phyloP scores from a whole-genome alignment of 495 filamentous ascomycete species.

The Penicillium flavigenum region DNA sequence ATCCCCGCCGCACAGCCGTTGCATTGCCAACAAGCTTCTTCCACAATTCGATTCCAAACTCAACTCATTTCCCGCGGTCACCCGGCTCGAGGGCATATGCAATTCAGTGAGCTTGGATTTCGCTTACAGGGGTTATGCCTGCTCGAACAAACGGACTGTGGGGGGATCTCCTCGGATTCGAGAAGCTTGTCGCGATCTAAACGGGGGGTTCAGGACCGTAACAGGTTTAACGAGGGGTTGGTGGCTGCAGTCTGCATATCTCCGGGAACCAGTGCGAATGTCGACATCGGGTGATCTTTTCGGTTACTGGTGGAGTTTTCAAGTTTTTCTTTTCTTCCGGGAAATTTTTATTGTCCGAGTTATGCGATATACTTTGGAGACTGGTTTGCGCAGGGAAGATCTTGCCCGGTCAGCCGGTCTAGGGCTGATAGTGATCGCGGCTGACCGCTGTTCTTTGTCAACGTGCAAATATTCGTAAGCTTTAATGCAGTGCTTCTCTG shows the following conservation, averaged over 20 bases:
- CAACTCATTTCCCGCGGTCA: slow-evolving; percentile 11
- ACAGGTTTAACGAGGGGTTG: neutral
- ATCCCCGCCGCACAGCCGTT: slow-evolving; percentile 10
- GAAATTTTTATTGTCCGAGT: slow-evolving; percentile 2
- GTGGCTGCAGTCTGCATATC: slow-evolving; percentile 9
- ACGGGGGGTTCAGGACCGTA: slow-evolving; percentile 12
- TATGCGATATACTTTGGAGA: neutral
- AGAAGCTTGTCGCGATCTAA: slow-evolving; percentile 33
- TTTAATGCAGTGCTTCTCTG: slow-evolving; percentile 11
- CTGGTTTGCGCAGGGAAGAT: neutral
- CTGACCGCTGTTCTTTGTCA: slow-evolving; percentile 31
- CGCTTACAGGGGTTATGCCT: slow-evolving; percentile 26
- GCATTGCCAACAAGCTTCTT: slow-evolving; percentile 27
- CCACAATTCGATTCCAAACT: slow-evolving; percentile 11
- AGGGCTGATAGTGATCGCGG: slow-evolving; percentile 21
- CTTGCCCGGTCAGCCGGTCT: slow-evolving; percentile 2
- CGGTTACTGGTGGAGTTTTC: neutral
- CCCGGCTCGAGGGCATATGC: slow-evolving; percentile 19
- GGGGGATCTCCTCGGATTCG: slow-evolving; percentile 28
- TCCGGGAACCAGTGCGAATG: slow-evolving; percentile 2
- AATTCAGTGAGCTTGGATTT: slow-evolving; percentile 14
- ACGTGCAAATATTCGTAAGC: slow-evolving; percentile 17
- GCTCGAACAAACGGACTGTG: slow-evolving; percentile 20
- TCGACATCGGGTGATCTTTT: neutral
- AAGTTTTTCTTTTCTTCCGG: neutral